Conservation (phyloP, 768 basidiomycete genomes). For the Brasilioporus rufonigricans region DNA sequence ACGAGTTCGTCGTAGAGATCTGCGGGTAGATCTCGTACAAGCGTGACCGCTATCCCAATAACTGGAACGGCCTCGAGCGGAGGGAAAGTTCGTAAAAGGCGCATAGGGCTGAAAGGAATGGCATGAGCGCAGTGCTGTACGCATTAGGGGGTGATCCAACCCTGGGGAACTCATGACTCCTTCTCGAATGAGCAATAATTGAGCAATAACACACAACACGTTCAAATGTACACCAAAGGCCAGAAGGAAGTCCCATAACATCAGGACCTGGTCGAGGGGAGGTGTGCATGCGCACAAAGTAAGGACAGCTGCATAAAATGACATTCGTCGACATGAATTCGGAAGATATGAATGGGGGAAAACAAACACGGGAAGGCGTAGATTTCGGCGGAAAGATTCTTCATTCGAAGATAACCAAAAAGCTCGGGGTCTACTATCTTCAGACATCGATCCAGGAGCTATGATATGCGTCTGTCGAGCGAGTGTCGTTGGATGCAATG, state of each 20-base stretch:
- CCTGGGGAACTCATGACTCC: conserved; percentile 86
- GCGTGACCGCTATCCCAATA: conserved; percentile 89
- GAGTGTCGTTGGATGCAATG: background rate
- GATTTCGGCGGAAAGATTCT: conserved; percentile 92
- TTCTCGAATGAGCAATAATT: conserved; percentile 84
- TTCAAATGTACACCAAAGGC: conserved; percentile 97
- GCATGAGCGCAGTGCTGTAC: background rate
- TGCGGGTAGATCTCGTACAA: conserved; percentile 86
- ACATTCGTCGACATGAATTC: background rate
- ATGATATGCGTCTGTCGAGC: background rate
- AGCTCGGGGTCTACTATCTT: conserved; percentile 89
- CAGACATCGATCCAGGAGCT: conserved; percentile 93
- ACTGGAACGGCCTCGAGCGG: conserved; percentile 84
- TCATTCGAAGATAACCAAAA: conserved; percentile 76
- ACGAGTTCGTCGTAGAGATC: conserved; percentile 89
- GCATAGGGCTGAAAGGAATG: conserved; percentile 72
- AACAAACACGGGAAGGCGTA: conserved; percentile 95
- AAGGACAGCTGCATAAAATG: conserved; percentile 63
- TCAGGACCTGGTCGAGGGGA: conserved; percentile 90
- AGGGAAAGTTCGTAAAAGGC: conserved; percentile 89
- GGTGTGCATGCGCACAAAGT: conserved; percentile 97
- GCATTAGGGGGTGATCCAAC: conserved; percentile 41
- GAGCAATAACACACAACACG: conserved; percentile 95
- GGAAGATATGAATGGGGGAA: background rate
- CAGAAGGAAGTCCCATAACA: conserved; percentile 95